These are phyloP conservation scores for Globisporangium orthogonon DNA, from an alignment of 352 stramenopile genomes.

Conservation along the genomic window DNA sequence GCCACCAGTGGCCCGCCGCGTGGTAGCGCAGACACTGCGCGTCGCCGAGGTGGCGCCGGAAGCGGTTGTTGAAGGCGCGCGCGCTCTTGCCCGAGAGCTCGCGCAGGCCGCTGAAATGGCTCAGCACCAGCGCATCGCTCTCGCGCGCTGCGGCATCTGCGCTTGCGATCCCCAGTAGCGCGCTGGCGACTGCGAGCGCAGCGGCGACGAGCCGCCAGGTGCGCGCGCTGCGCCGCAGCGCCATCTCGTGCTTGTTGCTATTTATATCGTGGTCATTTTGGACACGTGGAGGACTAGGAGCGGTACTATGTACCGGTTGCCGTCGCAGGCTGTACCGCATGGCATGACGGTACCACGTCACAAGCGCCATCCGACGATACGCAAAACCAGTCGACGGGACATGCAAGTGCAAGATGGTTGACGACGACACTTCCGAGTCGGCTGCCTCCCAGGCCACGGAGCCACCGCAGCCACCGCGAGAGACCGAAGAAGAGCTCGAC, in stretches of 20 bases:
- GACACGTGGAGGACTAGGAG: too few species aligned
- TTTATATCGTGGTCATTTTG: too few species aligned
- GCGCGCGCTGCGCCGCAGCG: not conserved
- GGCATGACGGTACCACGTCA: too few species aligned
- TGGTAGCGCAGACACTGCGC: conserved; percentile 55
- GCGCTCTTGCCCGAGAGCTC: conserved; percentile 58
- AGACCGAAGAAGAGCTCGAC: not conserved
- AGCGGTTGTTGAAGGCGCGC: conserved; percentile 61
- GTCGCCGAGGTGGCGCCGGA: conserved; percentile 45
- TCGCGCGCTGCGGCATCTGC: not conserved
- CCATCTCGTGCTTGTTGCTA: too few species aligned
- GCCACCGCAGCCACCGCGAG: not conserved
- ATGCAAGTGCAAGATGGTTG: not conserved
- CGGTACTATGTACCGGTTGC: too few species aligned
- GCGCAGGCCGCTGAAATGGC: conserved; percentile 49
- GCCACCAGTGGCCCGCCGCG: conserved; percentile 61
- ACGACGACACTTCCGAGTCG: not conserved
- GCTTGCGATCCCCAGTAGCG: not conserved
- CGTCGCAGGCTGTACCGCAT: too few species aligned
- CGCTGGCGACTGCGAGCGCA: not conserved
- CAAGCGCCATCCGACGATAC: too few species aligned
- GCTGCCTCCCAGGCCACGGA: not conserved
- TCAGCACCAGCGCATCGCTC: conserved; percentile 6
- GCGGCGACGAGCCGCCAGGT: too few species aligned
- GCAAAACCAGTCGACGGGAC: not conserved